These are phyloP conservation scores for Podosphaera leucotricha DNA, from an alignment of 2,329 filamentous ascomycete species.

Conservation along the genomic window DNA sequence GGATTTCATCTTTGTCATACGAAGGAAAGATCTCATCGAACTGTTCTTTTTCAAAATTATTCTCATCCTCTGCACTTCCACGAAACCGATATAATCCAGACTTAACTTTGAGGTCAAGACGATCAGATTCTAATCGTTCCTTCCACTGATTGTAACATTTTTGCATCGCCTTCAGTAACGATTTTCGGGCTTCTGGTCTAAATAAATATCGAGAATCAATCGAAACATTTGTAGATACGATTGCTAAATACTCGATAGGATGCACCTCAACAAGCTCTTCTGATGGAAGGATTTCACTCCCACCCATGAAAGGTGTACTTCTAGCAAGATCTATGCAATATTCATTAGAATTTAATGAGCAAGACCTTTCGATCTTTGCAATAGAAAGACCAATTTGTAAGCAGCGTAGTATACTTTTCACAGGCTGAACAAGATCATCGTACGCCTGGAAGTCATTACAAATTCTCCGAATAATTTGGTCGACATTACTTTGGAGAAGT, in stretches of 20 bases:
- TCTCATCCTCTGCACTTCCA: constrained; percentile 52
- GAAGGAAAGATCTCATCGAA: constrained; percentile 64
- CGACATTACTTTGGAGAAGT: constrained; percentile 30
- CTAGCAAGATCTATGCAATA: constrained; percentile 17
- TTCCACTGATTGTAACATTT: constrained; percentile 63
- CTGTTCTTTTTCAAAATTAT: constrained; percentile 50
- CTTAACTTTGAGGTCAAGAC: constrained; percentile 48
- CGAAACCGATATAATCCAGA: constrained; percentile 65
- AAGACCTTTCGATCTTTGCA: constrained; percentile 15
- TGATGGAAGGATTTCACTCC: constrained; percentile 7
- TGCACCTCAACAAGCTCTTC: constrained; percentile 5
- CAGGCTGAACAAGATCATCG: constrained; percentile 59
- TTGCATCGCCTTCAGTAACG: constrained; percentile 43
- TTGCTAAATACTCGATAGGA: constrained; percentile 26
- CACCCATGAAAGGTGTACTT: constrained; percentile 33
- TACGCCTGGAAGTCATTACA: constrained; percentile 50
- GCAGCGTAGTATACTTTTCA: constrained; percentile 57
- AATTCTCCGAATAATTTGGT: constrained; percentile 46
- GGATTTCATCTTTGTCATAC: constrained; percentile 29
- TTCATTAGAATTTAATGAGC: constrained; percentile 3
- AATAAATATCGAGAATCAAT: constrained; percentile 25
- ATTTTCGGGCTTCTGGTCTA: constrained; percentile 21
- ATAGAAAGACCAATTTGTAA: constrained; percentile 54
- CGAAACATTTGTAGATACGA: constrained; percentile 21
- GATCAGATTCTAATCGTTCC: constrained; percentile 49